phyloP scores from a whole-genome alignment of 495 filamentous ascomycete genomes.

The Thozetella sp. region DNA sequence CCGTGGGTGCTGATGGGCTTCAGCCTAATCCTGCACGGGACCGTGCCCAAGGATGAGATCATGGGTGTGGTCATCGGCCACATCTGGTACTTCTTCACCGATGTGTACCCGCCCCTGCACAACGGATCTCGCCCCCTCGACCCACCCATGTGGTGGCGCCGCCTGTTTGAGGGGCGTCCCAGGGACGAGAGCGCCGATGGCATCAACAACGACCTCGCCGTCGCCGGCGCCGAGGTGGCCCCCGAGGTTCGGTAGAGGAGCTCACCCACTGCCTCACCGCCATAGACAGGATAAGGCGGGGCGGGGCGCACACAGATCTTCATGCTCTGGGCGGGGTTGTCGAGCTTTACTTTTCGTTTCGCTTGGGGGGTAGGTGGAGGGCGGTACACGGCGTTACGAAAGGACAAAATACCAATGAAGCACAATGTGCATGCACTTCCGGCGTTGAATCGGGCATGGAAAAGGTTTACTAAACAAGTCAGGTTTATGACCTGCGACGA shows the following conservation, averaged over 20 bases:
- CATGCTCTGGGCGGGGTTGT: background rate
- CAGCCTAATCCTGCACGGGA: constrained; percentile 81
- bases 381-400: constrained; percentile 1
- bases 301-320: background rate
- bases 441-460: background rate
- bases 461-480: background rate
- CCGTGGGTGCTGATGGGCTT: constrained; percentile 97
- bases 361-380: background rate
- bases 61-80: constrained; percentile 92
- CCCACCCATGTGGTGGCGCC: constrained; percentile 88
- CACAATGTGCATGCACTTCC: background rate
- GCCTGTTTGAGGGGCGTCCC: constrained; percentile 69
- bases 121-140: constrained; percentile 85
- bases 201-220: constrained; percentile 55
- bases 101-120: constrained; percentile 92
- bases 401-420: background rate
- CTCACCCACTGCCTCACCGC: background rate
- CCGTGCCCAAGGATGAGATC: constrained; percentile 92
- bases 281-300: background rate
- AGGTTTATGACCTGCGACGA: background rate
- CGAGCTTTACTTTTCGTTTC: background rate
- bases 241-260: constrained; percentile 29
- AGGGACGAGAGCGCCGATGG: constrained; percentile 45
- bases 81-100: constrained; percentile 97
- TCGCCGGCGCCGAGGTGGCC: constrained; percentile 36